Conservation (phyloP, 164 flowering plant genomes). For the Cinnamomum chago region DNA sequence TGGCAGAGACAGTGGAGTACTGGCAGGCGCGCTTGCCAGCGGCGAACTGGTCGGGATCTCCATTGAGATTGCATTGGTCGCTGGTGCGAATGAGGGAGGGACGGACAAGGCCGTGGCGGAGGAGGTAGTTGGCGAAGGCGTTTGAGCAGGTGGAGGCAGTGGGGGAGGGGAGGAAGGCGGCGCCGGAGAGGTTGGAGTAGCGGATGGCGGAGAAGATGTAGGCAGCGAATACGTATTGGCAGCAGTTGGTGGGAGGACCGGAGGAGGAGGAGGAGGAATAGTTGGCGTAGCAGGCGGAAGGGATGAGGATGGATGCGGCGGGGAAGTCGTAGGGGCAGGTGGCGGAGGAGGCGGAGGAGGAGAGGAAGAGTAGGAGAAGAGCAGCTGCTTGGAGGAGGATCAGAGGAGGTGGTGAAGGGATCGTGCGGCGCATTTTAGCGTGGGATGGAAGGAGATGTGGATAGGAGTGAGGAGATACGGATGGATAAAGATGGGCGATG, state of each 20-base stretch:
- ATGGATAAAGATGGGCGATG: background rate
- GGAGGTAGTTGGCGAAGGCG: conserved; percentile 8
- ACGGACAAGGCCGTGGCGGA: conserved; percentile 11
- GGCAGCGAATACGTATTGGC: conserved; percentile 15
- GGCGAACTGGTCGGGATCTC: conserved; percentile 5
- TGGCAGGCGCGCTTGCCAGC: conserved; percentile 20
- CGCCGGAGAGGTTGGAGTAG: conserved; percentile 11
- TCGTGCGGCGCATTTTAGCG: background rate
- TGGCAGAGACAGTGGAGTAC: conserved; percentile 12
- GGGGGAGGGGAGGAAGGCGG: conserved; percentile 13
- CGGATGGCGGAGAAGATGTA: conserved; percentile 12
- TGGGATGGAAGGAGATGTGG: background rate
- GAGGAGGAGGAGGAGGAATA: conserved; percentile 5
- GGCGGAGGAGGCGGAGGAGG: background rate
- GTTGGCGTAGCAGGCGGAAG: conserved; percentile 15
- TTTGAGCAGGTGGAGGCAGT: conserved; percentile 13
- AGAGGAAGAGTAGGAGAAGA: background rate
- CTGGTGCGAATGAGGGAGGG: conserved; percentile 6
- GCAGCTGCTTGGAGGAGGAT: background rate
- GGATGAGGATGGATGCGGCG: conserved; percentile 8
- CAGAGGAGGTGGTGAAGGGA: background rate
- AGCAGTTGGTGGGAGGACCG: conserved; percentile 14
- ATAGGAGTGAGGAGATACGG: background rate
- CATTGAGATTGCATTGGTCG: conserved; percentile 16
- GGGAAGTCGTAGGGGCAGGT: conserved; percentile 18